A percentile compares a stretch with the other conserved stretches of the same genome.
Evolutionary conservation across 768 basidiomycete species (phyloP).

Genomic region (Suillus lakei): DNA sequence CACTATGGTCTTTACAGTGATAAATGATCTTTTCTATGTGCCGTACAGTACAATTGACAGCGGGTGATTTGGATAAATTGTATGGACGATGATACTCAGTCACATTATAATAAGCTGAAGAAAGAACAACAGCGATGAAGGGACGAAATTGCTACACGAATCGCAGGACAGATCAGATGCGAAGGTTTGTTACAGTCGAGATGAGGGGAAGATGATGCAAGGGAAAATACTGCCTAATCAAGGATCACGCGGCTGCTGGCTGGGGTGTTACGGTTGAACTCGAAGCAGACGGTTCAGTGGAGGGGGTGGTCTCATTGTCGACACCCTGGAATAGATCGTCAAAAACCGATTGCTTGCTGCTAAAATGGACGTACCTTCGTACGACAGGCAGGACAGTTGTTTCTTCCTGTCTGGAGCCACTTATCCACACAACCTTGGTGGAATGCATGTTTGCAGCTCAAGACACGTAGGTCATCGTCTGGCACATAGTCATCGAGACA

Average conservation of each 20-base stretch:
- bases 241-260: slow-evolving; percentile 14
- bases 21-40: slow-evolving; percentile 1
- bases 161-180: slow-evolving; percentile 20
- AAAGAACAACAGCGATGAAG: slow-evolving; percentile 15
- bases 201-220: slow-evolving; percentile 3
- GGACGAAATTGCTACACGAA: slow-evolving; percentile 12
- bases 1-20: neutral
- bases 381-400: slow-evolving; percentile 93
- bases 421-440: slow-evolving; percentile 87
- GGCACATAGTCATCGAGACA: slow-evolving; percentile 86
- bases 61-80: neutral
- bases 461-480: slow-evolving; percentile 79
- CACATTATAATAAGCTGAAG: slow-evolving; percentile 6
- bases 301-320: slow-evolving; percentile 19
- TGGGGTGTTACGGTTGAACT: slow-evolving; percentile 11
- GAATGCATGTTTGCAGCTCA: slow-evolving; percentile 89
- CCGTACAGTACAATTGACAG: neutral
- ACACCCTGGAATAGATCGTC: slow-evolving; percentile 26
- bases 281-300: slow-evolving; percentile 9
- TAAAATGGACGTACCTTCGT: slow-evolving; percentile 56
- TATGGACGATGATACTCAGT: neutral
- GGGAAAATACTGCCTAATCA: slow-evolving; percentile 7
- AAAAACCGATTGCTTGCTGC: neutral
- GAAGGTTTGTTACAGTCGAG: neutral
- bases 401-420: slow-evolving; percentile 85